Conservation (phyloP, 2,329 filamentous ascomycete genomes). For the Colletotrichum coccodes region DNA sequence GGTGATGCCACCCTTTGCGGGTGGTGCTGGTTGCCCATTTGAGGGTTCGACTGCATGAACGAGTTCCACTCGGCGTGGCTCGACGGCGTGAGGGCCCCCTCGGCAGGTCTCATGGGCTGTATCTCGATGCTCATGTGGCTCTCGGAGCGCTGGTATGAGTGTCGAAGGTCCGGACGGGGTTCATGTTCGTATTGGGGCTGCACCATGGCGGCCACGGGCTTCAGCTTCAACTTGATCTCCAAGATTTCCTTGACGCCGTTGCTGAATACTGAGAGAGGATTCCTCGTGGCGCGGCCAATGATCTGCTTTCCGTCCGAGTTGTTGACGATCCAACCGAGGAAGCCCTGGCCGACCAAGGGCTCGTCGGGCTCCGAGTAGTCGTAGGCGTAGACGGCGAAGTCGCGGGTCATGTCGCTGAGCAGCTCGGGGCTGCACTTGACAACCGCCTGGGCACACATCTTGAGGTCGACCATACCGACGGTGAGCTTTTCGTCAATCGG, state of each 20-base stretch:
- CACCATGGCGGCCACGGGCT: conserved; percentile 73
- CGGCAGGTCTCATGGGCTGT: conserved; percentile 39
- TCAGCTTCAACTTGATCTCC: conserved; percentile 90
- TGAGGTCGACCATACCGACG: conserved; percentile 89
- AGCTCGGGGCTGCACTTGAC: conserved; percentile 85
- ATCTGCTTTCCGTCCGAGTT: conserved; percentile 66
- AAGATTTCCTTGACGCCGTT: conserved; percentile 87
- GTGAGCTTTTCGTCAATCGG: conserved; percentile 81
- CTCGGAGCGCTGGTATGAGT: conserved; percentile 27
- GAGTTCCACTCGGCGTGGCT: conserved; percentile 83
- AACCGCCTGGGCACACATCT: conserved; percentile 87
- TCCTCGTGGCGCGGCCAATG: conserved; percentile 90
- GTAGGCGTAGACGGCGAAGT: conserved; percentile 97
- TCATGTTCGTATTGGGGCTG: conserved; percentile 40
- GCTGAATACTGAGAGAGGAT: conserved; percentile 84
- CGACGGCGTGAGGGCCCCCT: conserved; percentile 56
- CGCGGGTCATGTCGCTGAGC: conserved; percentile 73
- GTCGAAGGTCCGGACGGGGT: conserved; percentile 19
- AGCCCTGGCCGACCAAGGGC: conserved; percentile 93
- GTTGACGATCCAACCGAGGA: conserved; percentile 84
- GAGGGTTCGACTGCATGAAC: conserved; percentile 78
- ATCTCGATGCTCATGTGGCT: conserved; percentile 30
- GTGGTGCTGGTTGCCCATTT: conserved; percentile 52
- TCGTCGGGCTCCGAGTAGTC: conserved; percentile 96
- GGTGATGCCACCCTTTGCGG: conserved; percentile 49